These are phyloP conservation scores for Hypoxylon rubiginosum DNA, from an alignment of 2,329 filamentous ascomycete species.

Conservation along the genomic window DNA sequence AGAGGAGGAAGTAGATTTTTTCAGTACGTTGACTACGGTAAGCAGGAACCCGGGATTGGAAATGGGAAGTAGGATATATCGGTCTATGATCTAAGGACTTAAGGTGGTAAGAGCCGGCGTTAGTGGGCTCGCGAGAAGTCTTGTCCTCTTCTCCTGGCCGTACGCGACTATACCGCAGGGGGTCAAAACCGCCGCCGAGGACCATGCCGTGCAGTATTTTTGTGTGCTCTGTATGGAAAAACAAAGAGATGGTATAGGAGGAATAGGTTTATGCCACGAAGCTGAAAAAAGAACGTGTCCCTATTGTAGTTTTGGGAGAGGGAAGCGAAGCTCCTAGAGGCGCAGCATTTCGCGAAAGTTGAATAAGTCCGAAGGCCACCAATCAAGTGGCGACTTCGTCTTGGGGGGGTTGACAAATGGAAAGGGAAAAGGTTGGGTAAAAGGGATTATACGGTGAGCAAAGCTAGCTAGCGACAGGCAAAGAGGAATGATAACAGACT, in stretches of 20 bases:
- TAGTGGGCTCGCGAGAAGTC: slow-evolving; percentile 14
- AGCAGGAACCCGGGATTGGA: slow-evolving; percentile 23
- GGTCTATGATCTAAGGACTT: slow-evolving; percentile 35
- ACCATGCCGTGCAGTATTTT: slow-evolving; percentile 21
- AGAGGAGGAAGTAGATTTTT: slow-evolving; percentile 1
- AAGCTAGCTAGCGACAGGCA: no score
- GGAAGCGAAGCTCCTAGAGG: slow-evolving; percentile 24
- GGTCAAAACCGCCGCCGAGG: slow-evolving; percentile 20
- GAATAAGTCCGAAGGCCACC: slow-evolving; percentile 39
- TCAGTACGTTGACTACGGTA: slow-evolving; percentile 36
- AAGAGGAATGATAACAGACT: slow-evolving; percentile 29
- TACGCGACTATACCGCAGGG: slow-evolving; percentile 17
- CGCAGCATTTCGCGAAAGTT: slow-evolving; percentile 34
- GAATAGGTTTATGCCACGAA: neutral
- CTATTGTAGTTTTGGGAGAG: neutral
- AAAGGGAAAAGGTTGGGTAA: slow-evolving; percentile 24
- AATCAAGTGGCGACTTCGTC: slow-evolving; percentile 30
- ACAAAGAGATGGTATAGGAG: neutral
- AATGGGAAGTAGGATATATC: slow-evolving; percentile 26
- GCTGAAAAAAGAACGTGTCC: neutral
- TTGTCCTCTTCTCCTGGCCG: slow-evolving; percentile 15
- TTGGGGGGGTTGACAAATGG: slow-evolving; percentile 27
- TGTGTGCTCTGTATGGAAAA: neutral
- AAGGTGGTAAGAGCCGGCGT: slow-evolving; percentile 10
- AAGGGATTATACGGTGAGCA: slow-evolving; percentile 1